phyloP scores from a whole-genome alignment of 1,139 yeast genomes.

The Blastobotrys capitulatus region DNA sequence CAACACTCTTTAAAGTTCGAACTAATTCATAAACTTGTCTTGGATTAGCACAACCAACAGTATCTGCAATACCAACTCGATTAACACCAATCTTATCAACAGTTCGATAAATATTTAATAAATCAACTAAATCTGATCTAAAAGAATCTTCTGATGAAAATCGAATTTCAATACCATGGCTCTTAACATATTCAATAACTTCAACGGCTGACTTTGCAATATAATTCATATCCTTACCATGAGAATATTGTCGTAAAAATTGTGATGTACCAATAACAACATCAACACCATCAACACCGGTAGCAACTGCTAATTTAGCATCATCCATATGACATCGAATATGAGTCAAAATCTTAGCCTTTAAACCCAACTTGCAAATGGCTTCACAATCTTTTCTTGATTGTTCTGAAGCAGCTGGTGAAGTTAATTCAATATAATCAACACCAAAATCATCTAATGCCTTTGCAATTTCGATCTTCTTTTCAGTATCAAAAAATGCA shows the following conservation, averaged over 20 bases:
- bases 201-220: conserved; percentile 95
- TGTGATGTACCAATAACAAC: conserved; percentile 98
- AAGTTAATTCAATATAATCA: conserved; percentile 93
- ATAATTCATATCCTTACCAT: conserved; percentile 98
- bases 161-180: conserved; percentile 94
- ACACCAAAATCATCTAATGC: conserved; percentile 98
- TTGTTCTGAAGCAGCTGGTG: conserved; percentile 97
- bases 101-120: conserved; percentile 91
- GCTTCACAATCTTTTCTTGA: conserved; percentile 93
- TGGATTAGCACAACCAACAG: conserved; percentile 99
- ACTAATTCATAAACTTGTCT: conserved; percentile 97
- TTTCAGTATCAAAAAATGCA: conserved; percentile 91
- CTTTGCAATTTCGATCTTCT: conserved; percentile 95
- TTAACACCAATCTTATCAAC: conserved; percentile 97
- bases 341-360: conserved; percentile 87
- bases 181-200: conserved; percentile 95
- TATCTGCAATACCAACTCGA: conserved; percentile 98
- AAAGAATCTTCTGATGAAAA: conserved; percentile 97
- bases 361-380: conserved; percentile 92
- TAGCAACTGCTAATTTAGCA: conserved; percentile 92
- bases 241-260: conserved; percentile 89
- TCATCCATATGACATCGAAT: conserved; percentile 99
- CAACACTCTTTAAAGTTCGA: conserved; percentile 87
- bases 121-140: conserved; percentile 93
- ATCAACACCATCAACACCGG: conserved; percentile 99